Evolutionary conservation across 768 basidiomycete species (phyloP), one percentile per base, ranked within the genome.

Genomic region (Lentinula detonsa): DNA sequence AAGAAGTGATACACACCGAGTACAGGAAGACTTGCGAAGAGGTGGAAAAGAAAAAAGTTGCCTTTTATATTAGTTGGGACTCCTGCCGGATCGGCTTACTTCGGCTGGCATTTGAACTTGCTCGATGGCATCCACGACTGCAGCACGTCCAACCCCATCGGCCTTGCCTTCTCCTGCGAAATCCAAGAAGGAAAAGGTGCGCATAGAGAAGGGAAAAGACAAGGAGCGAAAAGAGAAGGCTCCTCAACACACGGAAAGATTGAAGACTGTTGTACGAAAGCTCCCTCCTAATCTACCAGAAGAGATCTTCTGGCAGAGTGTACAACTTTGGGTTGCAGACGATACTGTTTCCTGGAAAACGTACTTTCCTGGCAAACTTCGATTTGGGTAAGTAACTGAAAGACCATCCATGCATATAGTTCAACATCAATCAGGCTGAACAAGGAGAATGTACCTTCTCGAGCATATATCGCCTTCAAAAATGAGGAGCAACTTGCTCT

Each of bases 201-300:
- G 71, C 13, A 73, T 74, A 59, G 73, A 71, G 61, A 73, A 75
- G 31, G 57, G 33, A 21, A 31, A 37, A 13, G 48, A 59, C 9
- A 50, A 72, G 66, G 72, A 75, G 55, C 61, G 70, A 49, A 76
- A 73, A 63, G 74, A 75, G 63, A 61, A 62, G 34, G 74, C 67
- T 42, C 65, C 33, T 3, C 49, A 49, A 16, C 59, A 60, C 23
- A 3, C 73, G 4, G 88, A 90, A 63, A 84, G 90, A 4, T 75
- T 94, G 67, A 98, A 99, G 80, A 86, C 87, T 34, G 82, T 97
- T 65, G 87, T 98, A 16, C 86, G 96, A 46, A 77, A 93, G 42
- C 78, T 98, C 4, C 96, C 96, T 0, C 90, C 95, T 11, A 93
- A 95, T 67, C 78, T 99, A 2, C 96, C 96, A 4, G 94, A 95